Percentiles rank a stretch among this genome's conserved stretches.
Conservation (phyloP, 331 rosid genomes). For the Malus hybrid region DNA sequence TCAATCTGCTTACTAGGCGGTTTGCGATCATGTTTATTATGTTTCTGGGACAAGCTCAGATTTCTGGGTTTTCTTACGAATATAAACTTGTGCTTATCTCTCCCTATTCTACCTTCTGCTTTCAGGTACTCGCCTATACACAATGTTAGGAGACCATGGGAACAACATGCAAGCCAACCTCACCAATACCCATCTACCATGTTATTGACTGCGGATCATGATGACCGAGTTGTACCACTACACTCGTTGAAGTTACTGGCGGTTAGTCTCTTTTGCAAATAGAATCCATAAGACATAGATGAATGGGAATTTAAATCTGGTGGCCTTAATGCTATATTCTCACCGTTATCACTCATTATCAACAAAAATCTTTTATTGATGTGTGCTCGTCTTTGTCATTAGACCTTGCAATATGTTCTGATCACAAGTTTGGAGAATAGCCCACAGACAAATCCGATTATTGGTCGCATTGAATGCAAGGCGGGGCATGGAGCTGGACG, state of each 20-base stretch:
- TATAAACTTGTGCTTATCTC: neutral
- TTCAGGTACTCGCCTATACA: slow-evolving; percentile 95
- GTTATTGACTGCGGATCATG: slow-evolving; percentile 96
- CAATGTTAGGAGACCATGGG: slow-evolving; percentile 94
- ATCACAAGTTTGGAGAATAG: slow-evolving; percentile 67
- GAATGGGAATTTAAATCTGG: neutral
- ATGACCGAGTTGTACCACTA: slow-evolving; percentile 91
- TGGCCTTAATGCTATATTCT: neutral
- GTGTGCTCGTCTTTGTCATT: neutral
- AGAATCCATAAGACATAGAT: neutral
- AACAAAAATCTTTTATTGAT: too few relatives aligned
- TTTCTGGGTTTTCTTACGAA: neutral
- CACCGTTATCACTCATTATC: neutral
- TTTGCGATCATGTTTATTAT: neutral
- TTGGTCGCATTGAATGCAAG: slow-evolving; percentile 92
- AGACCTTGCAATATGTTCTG: slow-evolving; percentile 79
- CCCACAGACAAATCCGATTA: slow-evolving; percentile 81
- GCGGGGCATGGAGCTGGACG: slow-evolving; percentile 94
- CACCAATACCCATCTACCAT: slow-evolving; percentile 85
- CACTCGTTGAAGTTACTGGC: slow-evolving; percentile 85
- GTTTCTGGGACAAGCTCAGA: neutral
- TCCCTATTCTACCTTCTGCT: neutral
- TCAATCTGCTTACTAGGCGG: neutral
- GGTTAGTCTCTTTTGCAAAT: slow-evolving; percentile 38
- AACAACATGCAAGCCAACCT: slow-evolving; percentile 35